Evolutionary conservation across 768 basidiomycete species (phyloP).

Genomic region (Amanita exitialis): DNA sequence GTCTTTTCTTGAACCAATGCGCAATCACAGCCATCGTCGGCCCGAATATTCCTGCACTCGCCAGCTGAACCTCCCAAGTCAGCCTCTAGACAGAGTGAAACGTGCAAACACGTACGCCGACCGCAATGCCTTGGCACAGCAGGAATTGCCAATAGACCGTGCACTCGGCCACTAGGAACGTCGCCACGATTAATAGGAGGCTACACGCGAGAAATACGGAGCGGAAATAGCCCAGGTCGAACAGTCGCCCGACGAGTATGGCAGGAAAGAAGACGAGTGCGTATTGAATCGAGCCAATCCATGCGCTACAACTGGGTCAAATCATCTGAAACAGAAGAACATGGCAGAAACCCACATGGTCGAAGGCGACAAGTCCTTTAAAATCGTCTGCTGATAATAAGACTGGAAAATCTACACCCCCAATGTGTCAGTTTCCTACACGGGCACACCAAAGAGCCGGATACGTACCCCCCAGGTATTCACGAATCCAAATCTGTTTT

Average conservation of each 20-base stretch:
- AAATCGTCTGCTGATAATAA: conserved; percentile 50
- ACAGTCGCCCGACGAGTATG: conserved; percentile 54
- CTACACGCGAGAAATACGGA: conserved; percentile 38
- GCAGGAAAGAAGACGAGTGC: conserved; percentile 54
- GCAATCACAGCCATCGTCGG: conserved; percentile 49
- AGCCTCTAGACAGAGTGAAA: neutral
- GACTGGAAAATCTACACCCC: conserved; percentile 56
- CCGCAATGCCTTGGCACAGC: conserved; percentile 59
- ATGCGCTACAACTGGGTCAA: conserved; percentile 34
- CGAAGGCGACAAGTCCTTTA: conserved; percentile 43
- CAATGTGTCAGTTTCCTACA: neutral
- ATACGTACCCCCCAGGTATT: conserved; percentile 65
- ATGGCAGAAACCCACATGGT: conserved; percentile 37
- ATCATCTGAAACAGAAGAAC: neutral
- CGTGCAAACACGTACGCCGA: conserved; percentile 37
- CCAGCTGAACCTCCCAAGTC: conserved; percentile 19
- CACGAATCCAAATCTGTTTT: conserved; percentile 51
- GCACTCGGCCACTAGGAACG: conserved; percentile 65
- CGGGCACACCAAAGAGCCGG: neutral
- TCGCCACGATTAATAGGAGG: conserved; percentile 38
- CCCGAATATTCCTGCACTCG: conserved; percentile 51
- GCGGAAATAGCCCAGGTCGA: conserved; percentile 63
- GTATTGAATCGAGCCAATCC: conserved; percentile 78
- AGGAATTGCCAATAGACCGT: conserved; percentile 71
- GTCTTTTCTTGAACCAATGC: conserved; percentile 64